A percentile compares a stretch with the other conserved stretches of the same genome.
These are phyloP conservation scores for Hymenoscyphus fraxineus DNA, from an alignment of 2,329 filamentous ascomycete genomes.

Conservation along the genomic window DNA sequence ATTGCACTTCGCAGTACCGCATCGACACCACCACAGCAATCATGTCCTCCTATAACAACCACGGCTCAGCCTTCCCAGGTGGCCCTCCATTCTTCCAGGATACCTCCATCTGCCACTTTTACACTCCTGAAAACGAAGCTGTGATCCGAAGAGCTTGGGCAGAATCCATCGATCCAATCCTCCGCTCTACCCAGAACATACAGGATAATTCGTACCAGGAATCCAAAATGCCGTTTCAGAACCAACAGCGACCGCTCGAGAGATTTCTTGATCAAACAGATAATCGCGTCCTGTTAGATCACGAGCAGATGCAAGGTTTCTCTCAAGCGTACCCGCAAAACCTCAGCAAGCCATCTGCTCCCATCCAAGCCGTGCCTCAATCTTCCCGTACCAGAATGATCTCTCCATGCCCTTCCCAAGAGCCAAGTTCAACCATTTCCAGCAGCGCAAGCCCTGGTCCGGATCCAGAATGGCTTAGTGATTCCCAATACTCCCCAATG, in stretches of 20 bases:
- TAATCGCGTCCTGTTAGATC: conserved; percentile 17
- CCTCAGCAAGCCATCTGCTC: conserved; percentile 12
- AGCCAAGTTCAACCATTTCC: conserved; percentile 19
- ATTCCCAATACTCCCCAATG: conserved; percentile 18
- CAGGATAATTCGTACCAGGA: conserved; percentile 3
- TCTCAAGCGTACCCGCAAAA: conserved; percentile 3
- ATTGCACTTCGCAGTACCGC: not conserved
- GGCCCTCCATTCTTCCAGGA: conserved; percentile 15
- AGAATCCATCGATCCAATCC: conserved; percentile 21
- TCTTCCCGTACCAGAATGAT: conserved; percentile 15
- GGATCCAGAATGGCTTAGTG: conserved; percentile 21
- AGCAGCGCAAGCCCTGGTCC: conserved; percentile 25
- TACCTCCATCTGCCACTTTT: conserved; percentile 11
- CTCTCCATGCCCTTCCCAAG: conserved; percentile 30
- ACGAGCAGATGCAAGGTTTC: conserved; percentile 7
- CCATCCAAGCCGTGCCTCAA: conserved; percentile 21
- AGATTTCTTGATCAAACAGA: conserved; percentile 23
- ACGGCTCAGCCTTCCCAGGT: conserved; percentile 7
- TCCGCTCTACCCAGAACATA: conserved; percentile 11
- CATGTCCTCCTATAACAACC: conserved; percentile 16
- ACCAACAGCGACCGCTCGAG: conserved; percentile 20
- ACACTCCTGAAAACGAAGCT: conserved; percentile 11
- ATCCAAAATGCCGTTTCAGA: conserved; percentile 7
- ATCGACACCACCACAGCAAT: not conserved
- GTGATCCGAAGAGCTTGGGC: conserved; percentile 16